Base-by-base conservation (phyloP, 257 asterid species). In the Primulina huaijiensis region DNA sequence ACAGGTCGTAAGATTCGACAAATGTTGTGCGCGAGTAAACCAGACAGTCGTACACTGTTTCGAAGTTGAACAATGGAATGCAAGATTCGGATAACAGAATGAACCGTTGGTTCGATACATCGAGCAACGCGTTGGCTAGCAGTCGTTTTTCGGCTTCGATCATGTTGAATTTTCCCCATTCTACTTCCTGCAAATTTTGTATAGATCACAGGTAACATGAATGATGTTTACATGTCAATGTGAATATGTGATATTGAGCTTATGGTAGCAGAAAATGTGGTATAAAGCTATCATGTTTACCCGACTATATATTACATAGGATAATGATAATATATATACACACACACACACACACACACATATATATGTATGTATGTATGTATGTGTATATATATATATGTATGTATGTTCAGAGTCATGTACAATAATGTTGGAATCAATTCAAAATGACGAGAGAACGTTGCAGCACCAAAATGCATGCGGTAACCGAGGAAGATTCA, bases 21-120 rank as follows among this genome's bases (percentile, higher is more conserved):
- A 85, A 88, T 0, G 89, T 77, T n/a, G 80, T 78, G 21, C 31
- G 67, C 0, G 97, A 86, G 21, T 77, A 46, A 4, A 85, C 77
- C 2, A 90, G 74, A 73, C 86, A 85, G 40, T 58, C 27, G 62
- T 88, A 88, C 67, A 88, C 38, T 7, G 89, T 90, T 0, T 71
- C 69, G 81, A 90, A 90, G 75, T 85, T 80, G 80, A 80, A 88
- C 6, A 90, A 56, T 0, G 97, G 97, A 19, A 88, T 86, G 87
- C 95, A 84, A 0, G 87, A 71, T 65, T 87, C 88, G 0, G 87
- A 87, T 5, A 87, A 69, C 3, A 84, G 71, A 3, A 84, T 77
- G 20, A 87, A 87, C 16, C 83, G 72, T 72, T 77, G 78, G 63
- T 87, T 87, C 5, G 88, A 73, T 14, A 62, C 14, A 33, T 86